Conservation (phyloP, 345 rosid genomes). For the Heritiera littoralis region DNA sequence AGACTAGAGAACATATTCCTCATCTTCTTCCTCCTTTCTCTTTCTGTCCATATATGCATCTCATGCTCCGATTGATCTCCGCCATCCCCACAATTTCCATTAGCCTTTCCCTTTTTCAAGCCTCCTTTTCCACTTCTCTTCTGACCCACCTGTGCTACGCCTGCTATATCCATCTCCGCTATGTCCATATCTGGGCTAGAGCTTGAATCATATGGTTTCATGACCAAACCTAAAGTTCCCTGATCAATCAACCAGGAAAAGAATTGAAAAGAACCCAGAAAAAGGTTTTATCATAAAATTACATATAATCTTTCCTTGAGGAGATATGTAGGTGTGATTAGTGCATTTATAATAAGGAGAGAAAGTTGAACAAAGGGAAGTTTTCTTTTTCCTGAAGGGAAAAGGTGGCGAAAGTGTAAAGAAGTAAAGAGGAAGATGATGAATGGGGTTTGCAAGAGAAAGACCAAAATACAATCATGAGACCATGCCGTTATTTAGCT, state of each 20-base stretch:
- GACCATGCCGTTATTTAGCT: constrained; percentile 12
- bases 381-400: neutral
- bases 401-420: constrained; percentile 3
- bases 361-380: neutral
- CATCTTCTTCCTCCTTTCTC: constrained; percentile 71
- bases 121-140: constrained; percentile 35
- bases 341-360: neutral
- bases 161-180: constrained; percentile 22
- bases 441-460: neutral
- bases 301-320: neutral
- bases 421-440: neutral
- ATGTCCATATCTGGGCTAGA: neutral
- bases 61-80: constrained; percentile 43
- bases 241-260: neutral
- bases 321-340: neutral
- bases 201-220: neutral
- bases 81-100: neutral
- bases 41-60: constrained; percentile 53
- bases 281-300: neutral
- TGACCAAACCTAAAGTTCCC: neutral
- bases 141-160: constrained; percentile 16
- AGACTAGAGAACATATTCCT: constrained; percentile 53
- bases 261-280: neutral
- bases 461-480: constrained; percentile 18
- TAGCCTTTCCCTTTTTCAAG: neutral